Base-by-base conservation (phyloP, 2,329 filamentous ascomycete species). In the Penicillium corylophilum region DNA sequence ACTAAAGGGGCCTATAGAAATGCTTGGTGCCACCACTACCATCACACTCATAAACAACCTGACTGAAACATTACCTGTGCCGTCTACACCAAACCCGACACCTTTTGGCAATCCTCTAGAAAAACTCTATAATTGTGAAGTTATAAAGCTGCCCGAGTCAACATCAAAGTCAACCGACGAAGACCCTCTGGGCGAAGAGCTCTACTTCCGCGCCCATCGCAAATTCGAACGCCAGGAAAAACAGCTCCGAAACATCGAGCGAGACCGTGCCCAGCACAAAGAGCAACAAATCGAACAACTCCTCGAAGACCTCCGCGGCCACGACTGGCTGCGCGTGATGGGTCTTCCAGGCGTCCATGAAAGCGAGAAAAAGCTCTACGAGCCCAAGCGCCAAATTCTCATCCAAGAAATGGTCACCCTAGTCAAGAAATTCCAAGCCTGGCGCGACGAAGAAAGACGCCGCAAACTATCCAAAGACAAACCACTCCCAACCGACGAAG, bases 281-380 rank as follows among this genome's bases (percentile, higher is more conserved):
- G 85, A 86, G 60, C 78, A 81, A 42, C 82, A 86, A 60, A 71
- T 87, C n/a, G 83, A 87, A 55, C 77, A 83, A 7, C 73, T 87
- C 15, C 79, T 96, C 6, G 90, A 94, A 48, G 90, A 90, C 16
- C 80, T 99, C 1, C 88, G 90, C 68, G 89, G 93, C 2, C 90
- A 89, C 51, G 94, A 97, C 71, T 99, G 94, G 94, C 78, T 96
- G 50, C 86, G 89, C 55, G 83, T 92, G 4, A 91, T 99, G 85
- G 94, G 93, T 23, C 87, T 97, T 29, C 93, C 85, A 57, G 90
- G 82, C 33, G 75, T 95, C 33, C 95, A 90, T 0, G 92, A 96
- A 65, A 85, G 84, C 20, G 89, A 90, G 65, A 93, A 90, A 73
- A 94, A 88, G 70, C 82, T 87, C 26, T 96, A 90, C 71, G 90